Evolutionary conservation across 2,329 filamentous ascomycete genomes (phyloP).

Genomic region (Paracamarosporium sp.): DNA sequence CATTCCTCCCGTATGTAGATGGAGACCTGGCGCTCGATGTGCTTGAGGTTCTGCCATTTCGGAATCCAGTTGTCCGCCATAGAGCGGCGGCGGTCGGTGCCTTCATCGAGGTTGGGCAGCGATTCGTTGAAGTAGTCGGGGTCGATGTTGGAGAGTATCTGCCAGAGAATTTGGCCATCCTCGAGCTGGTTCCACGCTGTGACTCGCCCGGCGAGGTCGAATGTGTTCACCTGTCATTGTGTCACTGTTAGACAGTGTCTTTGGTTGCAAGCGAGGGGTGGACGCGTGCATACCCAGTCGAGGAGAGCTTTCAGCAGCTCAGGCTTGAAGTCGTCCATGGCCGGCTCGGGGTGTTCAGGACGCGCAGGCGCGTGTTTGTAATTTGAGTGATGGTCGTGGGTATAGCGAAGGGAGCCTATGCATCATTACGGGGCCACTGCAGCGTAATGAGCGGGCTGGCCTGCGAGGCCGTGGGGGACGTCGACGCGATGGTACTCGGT

Average conservation of each 20-base stretch:
- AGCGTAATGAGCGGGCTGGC: conserved; percentile 13
- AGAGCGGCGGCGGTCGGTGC: conserved; percentile 46
- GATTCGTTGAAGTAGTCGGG: conserved; percentile 55
- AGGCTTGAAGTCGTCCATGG: conserved; percentile 49
- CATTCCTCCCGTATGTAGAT: conserved; percentile 57
- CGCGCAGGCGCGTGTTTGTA: conserved; percentile 19
- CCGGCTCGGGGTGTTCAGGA: conserved; percentile 22
- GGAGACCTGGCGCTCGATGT: conserved; percentile 56
- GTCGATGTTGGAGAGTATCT: conserved; percentile 56
- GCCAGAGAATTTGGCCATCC: conserved; percentile 57
- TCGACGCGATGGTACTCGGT: conserved; percentile 35
- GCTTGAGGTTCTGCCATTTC: conserved; percentile 61
- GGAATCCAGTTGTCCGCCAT: conserved; percentile 55
- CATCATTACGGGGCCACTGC: conserved; percentile 35
- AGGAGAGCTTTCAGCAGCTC: conserved; percentile 48
- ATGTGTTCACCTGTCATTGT: conserved; percentile 51
- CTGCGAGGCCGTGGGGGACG: conserved; percentile 12
- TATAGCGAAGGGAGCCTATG: conserved; percentile 24
- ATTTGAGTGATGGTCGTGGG: conserved; percentile 19
- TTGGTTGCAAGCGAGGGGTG: neutral
- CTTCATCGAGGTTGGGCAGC: conserved; percentile 54
- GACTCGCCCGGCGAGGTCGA: conserved; percentile 47
- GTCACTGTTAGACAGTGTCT: conserved; percentile 11
- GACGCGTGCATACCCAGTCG: conserved; percentile 41
- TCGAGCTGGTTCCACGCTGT: conserved; percentile 52